Evolutionary conservation across 1,284 basidiomycete genomes (phyloP).

Genomic region (Cutaneotrichosporon arboriforme): DNA sequence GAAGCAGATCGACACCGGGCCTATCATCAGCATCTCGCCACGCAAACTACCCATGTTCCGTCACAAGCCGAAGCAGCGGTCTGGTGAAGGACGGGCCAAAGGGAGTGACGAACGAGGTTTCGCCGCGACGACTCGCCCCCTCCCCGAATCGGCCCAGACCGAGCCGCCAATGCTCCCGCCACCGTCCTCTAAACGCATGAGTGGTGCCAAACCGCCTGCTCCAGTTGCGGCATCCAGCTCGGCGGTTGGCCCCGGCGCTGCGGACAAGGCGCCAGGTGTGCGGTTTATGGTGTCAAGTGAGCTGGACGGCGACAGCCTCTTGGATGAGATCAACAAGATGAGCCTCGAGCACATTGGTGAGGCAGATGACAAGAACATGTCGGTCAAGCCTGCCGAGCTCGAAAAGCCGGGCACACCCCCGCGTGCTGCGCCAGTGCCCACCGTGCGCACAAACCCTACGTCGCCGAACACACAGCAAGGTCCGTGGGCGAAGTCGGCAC

Average conservation of each 20-base stretch:
- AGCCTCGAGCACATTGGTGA: slow-evolving; percentile 43
- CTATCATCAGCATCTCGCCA: slow-evolving; percentile 36
- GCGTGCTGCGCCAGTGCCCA: slow-evolving; percentile 6
- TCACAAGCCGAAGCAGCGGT: slow-evolving; percentile 32
- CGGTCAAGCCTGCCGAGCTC: slow-evolving; percentile 9
- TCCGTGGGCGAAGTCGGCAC: slow-evolving; percentile 31
- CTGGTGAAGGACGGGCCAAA: not conserved
- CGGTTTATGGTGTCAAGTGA: slow-evolving; percentile 49
- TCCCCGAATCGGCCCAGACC: not conserved
- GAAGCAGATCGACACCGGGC: slow-evolving; percentile 21
- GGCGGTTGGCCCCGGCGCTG: not conserved
- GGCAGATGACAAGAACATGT: slow-evolving; percentile 20
- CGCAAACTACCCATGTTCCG: slow-evolving; percentile 28
- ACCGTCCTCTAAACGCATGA: too few relatives aligned
- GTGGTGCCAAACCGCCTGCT: not conserved
- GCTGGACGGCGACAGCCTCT: slow-evolving; percentile 44
- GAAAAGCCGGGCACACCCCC: slow-evolving; percentile 31
- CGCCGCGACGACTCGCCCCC: not conserved
- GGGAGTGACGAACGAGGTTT: not conserved
- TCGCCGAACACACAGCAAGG: slow-evolving; percentile 14
- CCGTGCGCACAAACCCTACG: slow-evolving; percentile 17
- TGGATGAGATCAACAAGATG: slow-evolving; percentile 48
- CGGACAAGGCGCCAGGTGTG: slow-evolving; percentile 12
- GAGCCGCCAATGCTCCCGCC: not conserved
- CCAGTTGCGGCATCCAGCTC: not conserved